Conservation (phyloP, 371 early-diverging fungal genomes). For the Lichtheimia corymbifera region DNA sequence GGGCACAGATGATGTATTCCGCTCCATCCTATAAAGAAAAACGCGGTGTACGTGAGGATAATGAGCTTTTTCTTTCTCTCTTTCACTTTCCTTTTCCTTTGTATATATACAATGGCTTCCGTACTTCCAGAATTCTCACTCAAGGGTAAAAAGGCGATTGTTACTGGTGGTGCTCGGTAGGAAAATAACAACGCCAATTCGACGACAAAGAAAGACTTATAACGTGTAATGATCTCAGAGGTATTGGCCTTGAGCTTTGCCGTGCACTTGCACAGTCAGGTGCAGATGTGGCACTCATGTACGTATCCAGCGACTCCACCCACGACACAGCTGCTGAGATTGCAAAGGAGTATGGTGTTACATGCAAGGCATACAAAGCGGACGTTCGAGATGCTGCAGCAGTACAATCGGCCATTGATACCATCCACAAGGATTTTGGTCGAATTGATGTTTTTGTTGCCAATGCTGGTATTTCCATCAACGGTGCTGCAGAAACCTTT, state of each 20-base stretch:
- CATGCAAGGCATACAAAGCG: slow-evolving; percentile 47
- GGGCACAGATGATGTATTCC: too few relatives aligned
- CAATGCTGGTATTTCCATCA: slow-evolving; percentile 46
- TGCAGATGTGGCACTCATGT: slow-evolving; percentile 51
- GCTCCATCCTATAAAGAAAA: too few relatives aligned
- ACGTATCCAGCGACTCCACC: slow-evolving; percentile 43
- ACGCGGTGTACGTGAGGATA: too few relatives aligned
- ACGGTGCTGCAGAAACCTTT: slow-evolving; percentile 38
- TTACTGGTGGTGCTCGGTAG: slow-evolving; percentile 52
- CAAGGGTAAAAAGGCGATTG: slow-evolving; percentile 43
- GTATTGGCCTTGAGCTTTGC: slow-evolving; percentile 47
- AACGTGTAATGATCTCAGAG: slow-evolving; percentile 14
- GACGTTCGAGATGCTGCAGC: slow-evolving; percentile 33
- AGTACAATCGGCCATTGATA: slow-evolving; percentile 31
- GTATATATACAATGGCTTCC: slow-evolving; percentile 1
- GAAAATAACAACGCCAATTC: neutral
- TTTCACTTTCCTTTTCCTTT: neutral
- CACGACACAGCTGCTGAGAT: slow-evolving; percentile 40
- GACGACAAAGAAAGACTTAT: neutral
- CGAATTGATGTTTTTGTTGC: slow-evolving; percentile 50
- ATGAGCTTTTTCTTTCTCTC: neutral
- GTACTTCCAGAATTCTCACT: slow-evolving; percentile 42
- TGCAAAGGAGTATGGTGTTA: slow-evolving; percentile 33
- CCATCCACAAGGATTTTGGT: slow-evolving; percentile 44
- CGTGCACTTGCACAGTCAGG: slow-evolving; percentile 50